Percentiles rank a stretch among this genome's conserved stretches.
These are phyloP conservation scores for Cyberlindnera lachancei DNA, from an alignment of 805 yeast genomes.

Conservation along the genomic window DNA sequence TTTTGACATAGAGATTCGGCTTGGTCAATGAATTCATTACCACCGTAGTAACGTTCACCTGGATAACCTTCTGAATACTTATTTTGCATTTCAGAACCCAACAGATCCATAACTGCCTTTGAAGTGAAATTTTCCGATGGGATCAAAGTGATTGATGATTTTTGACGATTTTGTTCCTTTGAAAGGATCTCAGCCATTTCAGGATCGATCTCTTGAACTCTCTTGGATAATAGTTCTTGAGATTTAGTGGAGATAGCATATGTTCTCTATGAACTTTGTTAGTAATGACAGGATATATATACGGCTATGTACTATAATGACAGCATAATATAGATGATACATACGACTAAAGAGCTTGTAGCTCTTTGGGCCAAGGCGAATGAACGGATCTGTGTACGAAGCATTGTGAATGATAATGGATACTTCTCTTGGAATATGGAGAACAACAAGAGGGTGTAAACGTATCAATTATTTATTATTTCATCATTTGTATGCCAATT, in stretches of 20 bases:
- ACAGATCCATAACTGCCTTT: constrained; percentile 85
- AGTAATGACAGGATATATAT: neutral
- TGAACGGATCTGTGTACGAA: constrained; percentile 15
- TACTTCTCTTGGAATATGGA: neutral
- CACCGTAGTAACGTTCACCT: constrained; percentile 96
- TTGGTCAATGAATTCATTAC: constrained; percentile 89
- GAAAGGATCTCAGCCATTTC: constrained; percentile 75
- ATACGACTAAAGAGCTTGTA: constrained; percentile 5
- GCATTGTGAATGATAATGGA: constrained; percentile 6
- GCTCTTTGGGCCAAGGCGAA: constrained; percentile 8
- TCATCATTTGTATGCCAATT: too few relatives aligned
- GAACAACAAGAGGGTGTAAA: too few relatives aligned
- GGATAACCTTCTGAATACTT: constrained; percentile 99
- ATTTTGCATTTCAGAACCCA: constrained; percentile 96
- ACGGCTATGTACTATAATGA: neutral
- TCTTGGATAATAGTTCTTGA: constrained; percentile 14
- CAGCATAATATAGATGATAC: neutral
- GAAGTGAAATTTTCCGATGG: constrained; percentile 97
- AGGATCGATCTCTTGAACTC: constrained; percentile 57
- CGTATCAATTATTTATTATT: too few relatives aligned
- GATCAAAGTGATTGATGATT: constrained; percentile 83
- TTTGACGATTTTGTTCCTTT: constrained; percentile 78
- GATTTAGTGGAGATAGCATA: constrained; percentile 16
- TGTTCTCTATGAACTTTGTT: constrained; percentile 7
- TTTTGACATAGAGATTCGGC: constrained; percentile 86